Conservation (phyloP, 768 basidiomycete genomes). For the Russula virescens region DNA sequence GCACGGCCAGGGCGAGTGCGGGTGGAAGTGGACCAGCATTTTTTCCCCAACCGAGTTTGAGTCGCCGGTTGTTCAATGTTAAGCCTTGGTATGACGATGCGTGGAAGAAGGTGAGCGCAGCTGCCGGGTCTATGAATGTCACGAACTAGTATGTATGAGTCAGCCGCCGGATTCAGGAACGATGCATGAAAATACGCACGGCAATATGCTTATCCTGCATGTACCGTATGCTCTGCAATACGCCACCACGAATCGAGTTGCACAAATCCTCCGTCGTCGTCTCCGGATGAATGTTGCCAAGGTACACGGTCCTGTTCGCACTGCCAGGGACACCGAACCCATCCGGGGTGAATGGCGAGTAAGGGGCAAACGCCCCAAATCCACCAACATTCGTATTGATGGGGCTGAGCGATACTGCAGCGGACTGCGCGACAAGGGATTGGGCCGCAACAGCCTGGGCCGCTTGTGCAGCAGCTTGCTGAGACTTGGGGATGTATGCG, state of each 20-base stretch:
- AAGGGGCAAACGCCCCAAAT: conserved; percentile 44
- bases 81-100: conserved; percentile 86
- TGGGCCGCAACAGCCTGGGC: conserved; percentile 85
- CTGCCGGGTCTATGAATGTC: conserved; percentile 90
- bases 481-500: conserved; percentile 94
- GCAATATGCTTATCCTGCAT: conserved; percentile 98
- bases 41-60: conserved; percentile 99
- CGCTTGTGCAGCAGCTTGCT: conserved; percentile 81
- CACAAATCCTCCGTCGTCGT: conserved; percentile 92
- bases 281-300: conserved; percentile 96
- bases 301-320: conserved; percentile 89
- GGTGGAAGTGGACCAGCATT: conserved; percentile 84
- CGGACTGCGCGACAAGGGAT: conserved; percentile 51
- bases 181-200: conserved; percentile 42
- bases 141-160: conserved; percentile 58
- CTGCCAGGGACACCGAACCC: conserved; percentile 40
- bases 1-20: conserved; percentile 80
- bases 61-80: conserved; percentile 84
- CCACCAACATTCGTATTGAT: conserved; percentile 29
- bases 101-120: conserved; percentile 92
- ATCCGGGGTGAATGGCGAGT: conserved; percentile 47
- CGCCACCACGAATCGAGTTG: conserved; percentile 94
- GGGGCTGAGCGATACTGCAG: conserved; percentile 35
- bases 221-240: conserved; percentile 90
- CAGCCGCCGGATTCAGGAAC: background rate